Evolutionary conservation across 2,329 filamentous ascomycete species (phyloP).

Genomic region (Lachnellula arida): DNA sequence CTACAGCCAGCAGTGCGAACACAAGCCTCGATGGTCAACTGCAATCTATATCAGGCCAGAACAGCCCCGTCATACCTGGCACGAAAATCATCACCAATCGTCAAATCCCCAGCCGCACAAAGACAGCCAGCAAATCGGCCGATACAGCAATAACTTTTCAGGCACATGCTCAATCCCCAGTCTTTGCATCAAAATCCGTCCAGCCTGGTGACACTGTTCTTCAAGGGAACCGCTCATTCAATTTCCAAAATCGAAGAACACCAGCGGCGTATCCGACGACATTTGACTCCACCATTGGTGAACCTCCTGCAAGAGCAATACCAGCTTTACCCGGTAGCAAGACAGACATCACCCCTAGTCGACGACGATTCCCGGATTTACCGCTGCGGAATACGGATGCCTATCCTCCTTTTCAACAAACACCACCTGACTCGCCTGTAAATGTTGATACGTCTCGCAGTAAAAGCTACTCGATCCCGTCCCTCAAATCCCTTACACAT

Average conservation of each 20-base stretch:
- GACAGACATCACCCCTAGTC: neutral
- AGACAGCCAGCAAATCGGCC: neutral
- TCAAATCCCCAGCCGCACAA: neutral
- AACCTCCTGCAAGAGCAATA: neutral
- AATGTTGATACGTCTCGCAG: neutral
- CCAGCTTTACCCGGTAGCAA: neutral
- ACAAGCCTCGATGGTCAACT: slow-evolving; percentile 3
- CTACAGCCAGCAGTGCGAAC: slow-evolving; percentile 8
- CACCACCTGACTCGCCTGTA: neutral
- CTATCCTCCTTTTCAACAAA: neutral
- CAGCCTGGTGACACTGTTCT: neutral
- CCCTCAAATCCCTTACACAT: neutral
- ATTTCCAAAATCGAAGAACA: neutral
- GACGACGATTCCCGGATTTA: neutral
- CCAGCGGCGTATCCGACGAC: neutral
- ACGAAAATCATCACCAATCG: neutral
- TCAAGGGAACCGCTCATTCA: neutral
- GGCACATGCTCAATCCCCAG: neutral
- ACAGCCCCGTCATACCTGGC: neutral
- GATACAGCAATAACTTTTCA: neutral
- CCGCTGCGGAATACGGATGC: neutral
- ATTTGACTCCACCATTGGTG: neutral
- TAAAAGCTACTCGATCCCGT: neutral
- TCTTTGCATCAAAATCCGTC: neutral
- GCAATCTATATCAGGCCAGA: neutral